Base-by-base conservation (phyloP, 192 early-diverging fungal genomes). In the Jimgerdemannia lactiflua region DNA sequence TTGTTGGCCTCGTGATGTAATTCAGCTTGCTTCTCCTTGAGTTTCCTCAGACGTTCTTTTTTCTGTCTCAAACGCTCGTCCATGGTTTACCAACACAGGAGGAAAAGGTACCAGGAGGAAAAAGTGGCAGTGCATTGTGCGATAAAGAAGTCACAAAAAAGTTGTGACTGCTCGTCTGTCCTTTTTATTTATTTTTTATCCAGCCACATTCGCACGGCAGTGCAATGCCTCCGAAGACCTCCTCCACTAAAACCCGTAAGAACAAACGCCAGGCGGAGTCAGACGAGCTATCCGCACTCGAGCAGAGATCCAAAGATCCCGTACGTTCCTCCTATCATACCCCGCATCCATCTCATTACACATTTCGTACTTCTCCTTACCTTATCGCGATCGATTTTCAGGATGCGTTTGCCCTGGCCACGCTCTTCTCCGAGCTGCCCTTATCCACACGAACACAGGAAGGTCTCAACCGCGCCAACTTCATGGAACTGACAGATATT, bases 401-500 rank as follows among this genome's bases (percentile, higher is more conserved):
- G 83, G 71, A 83, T 76, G 29, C 65, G n/a, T 76, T 75, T 20
- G 49, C 10, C 19, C 43, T 67, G 40, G 49, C 39, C 42, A 74
- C 75, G 39, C 66, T 74, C 29, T 91, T 89, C 74, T 69, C 74
- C 14, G 87, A 89, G 64, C 75, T 88, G 4, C 86, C 89, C 4
- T 80, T 90, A 65, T 83, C 85, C 1, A 72, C 44, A 42, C 87
- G 85, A 72, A 94, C 93, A 4, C 70, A 86, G 20, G 78, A 86
- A 68, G 98, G 95, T 17, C 87, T 99, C 3, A 84, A 86, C 67
- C 86, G 90, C 49, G 89, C 95, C 29, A 94, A 96, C 80, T 99
- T 90, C 78, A 86, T 92, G 20, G 93, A 96, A 82, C 91, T 96
- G 92, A 99, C 98, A 3, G 95, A 96, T 67, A 96, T 99, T 79